Base-by-base conservation (phyloP, 768 basidiomycete genomes). In the Termitomyces heimii region DNA sequence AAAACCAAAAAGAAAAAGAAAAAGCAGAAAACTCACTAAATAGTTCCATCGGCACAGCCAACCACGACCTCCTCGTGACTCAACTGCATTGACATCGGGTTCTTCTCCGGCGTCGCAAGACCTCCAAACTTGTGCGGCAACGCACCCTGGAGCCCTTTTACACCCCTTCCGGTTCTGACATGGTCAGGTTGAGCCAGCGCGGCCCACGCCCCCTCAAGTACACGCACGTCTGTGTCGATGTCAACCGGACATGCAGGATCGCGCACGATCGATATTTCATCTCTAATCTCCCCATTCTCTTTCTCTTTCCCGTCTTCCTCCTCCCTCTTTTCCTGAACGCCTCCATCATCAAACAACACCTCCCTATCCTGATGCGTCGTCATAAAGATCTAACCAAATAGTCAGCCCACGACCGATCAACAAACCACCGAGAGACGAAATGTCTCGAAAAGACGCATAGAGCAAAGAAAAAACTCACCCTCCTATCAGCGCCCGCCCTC, bases 61-160 rank as follows among this genome's bases (percentile, higher is more conserved):
- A 94, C 89, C 18, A 94, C 92, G 1, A 94, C 88, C 67, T 94
- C 91, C 66, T 94, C 92, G 62, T 93, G 89, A 63, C 88, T 92
- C 64, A 95, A 69, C 61, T 92, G 91, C 86, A 96, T 89, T 60
- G 89, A 89, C 93, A 94, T 94, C 8, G 93, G 94, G 64, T 95
- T 94, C 81, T 94, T 92, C 71, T 89, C 93, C 2, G 94, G 92
- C 24, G 83, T 89, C 31, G 91, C 88, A 43, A 96, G 77, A 2
- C 92, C 92, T 20, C 76, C 67, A 63, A 92, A 94, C 67, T 88
- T 90, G 34, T 65, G 64, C 2, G 90, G 91, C 13, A 90, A 67
- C 18, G 73, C 62, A 0, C 90, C 85, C 42, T 81, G 69, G 0
- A 92, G 64, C 6, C 89, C 90, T 62, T 81, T 83, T 13, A 82